A percentile compares a stretch with the other conserved stretches of the same genome.
These are phyloP conservation scores for Populus ilicifolia DNA, from an alignment of 345 rosid species.

Conservation along the genomic window DNA sequence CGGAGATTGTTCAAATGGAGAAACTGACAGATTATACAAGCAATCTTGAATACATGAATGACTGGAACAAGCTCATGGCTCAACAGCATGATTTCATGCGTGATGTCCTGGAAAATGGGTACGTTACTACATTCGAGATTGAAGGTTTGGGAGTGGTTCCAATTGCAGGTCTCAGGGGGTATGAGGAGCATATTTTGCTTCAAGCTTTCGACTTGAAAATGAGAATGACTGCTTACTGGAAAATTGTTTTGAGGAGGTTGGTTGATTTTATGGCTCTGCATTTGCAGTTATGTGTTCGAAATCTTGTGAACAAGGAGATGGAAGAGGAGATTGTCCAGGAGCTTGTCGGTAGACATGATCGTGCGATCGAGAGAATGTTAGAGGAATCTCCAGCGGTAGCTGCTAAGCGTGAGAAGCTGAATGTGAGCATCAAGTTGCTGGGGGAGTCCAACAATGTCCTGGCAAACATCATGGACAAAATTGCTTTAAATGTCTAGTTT, in stretches of 20 bases:
- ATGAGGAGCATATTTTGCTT: neutral
- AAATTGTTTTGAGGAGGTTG: slow-evolving; percentile 23
- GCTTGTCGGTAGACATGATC: slow-evolving; percentile 4
- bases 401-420: slow-evolving; percentile 33
- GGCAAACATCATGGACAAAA: slow-evolving; percentile 1
- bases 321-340: slow-evolving; percentile 25
- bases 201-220: too few relatives aligned
- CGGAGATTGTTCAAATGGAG: slow-evolving; percentile 35
- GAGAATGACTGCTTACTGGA: slow-evolving; percentile 28
- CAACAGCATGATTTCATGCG: slow-evolving; percentile 1
- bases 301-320: slow-evolving; percentile 21
- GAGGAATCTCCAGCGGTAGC: slow-evolving; percentile 26
- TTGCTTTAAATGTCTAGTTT: neutral
- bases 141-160: slow-evolving; percentile 17
- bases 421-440: slow-evolving; percentile 15
- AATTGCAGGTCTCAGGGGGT: neutral
- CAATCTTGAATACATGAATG: slow-evolving; percentile 25
- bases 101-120: neutral
- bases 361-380: slow-evolving; percentile 17
- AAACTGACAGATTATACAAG: slow-evolving; percentile 36
- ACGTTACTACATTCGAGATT: neutral
- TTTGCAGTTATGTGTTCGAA: slow-evolving; percentile 17
- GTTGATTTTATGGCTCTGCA: slow-evolving; percentile 29
- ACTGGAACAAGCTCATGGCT: slow-evolving; percentile 24
- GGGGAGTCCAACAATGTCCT: slow-evolving; percentile 32